Evolutionary conservation across 2,329 filamentous ascomycete species (phyloP).

Genomic region (Colletotrichum cereale): DNA sequence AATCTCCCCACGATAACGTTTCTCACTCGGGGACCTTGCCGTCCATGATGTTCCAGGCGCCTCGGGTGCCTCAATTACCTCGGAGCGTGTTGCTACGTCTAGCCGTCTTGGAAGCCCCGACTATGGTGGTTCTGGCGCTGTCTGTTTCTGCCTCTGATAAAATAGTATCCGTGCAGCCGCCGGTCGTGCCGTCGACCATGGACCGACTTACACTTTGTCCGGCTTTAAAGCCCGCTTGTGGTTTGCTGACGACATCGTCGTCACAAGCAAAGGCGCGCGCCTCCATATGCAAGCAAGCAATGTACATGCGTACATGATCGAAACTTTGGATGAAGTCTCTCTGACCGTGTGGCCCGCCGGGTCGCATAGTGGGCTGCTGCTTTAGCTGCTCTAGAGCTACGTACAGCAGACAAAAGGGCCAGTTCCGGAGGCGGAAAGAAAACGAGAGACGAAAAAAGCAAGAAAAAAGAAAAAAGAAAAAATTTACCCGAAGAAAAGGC

Average conservation of each 20-base stretch:
- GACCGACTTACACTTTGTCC: constrained; percentile 28
- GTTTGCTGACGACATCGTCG: constrained; percentile 34
- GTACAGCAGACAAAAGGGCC: constrained; percentile 40
- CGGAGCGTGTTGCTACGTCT: not conserved
- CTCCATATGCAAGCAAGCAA: constrained; percentile 26
- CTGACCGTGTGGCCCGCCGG: constrained; percentile 36
- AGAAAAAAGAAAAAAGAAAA: not conserved
- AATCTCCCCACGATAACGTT: not conserved
- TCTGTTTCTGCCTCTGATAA: not conserved
- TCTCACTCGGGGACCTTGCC: not conserved
- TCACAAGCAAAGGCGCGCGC: constrained; percentile 41
- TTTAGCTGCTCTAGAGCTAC: constrained; percentile 36
- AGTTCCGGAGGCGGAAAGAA: constrained; percentile 8
- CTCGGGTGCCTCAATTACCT: not conserved
- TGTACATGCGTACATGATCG: constrained; percentile 34
- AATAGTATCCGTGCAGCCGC: constrained; percentile 22
- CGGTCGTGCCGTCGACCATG: constrained; percentile 27
- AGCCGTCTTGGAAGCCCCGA: not conserved
- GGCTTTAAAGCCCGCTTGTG: constrained; percentile 10
- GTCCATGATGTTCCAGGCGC: not conserved
- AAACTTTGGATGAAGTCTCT: constrained; percentile 36
- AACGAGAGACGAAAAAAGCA: not conserved
- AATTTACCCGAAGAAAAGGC: constrained; percentile 16
- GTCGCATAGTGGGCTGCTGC: constrained; percentile 37
- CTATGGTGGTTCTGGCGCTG: not conserved